Percentiles rank a stretch among this genome's conserved stretches.
These are phyloP conservation scores for Aspergillus tanneri DNA, from an alignment of 2,329 filamentous ascomycete species.

Conservation along the genomic window DNA sequence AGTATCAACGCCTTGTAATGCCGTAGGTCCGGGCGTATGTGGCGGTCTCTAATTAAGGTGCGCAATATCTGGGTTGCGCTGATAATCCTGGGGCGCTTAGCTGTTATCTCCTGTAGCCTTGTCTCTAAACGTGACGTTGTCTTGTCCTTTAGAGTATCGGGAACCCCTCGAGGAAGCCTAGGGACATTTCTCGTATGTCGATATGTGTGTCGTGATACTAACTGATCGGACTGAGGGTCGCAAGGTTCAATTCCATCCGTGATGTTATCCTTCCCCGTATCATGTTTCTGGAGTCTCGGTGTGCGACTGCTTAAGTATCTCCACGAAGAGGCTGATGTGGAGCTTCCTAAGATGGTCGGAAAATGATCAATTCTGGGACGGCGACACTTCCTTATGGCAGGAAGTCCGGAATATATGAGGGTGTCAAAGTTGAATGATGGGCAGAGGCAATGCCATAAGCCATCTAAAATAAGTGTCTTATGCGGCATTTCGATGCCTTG, in stretches of 20 bases:
- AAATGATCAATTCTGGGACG: slow-evolving; percentile 6
- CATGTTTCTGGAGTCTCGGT: background rate
- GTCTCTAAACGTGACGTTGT: slow-evolving; percentile 29
- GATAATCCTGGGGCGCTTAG: slow-evolving; percentile 25
- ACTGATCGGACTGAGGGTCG: background rate
- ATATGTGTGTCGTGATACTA: background rate
- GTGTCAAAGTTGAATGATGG: slow-evolving; percentile 32
- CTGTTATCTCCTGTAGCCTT: slow-evolving; percentile 28
- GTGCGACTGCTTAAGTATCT: slow-evolving; percentile 22
- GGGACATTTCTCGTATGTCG: background rate
- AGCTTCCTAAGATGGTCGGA: slow-evolving; percentile 2
- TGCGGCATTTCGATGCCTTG: slow-evolving; percentile 34
- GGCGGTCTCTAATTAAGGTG: slow-evolving; percentile 40
- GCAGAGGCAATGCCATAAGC: slow-evolving; percentile 44
- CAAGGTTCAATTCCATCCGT: background rate
- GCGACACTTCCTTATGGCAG: slow-evolving; percentile 14
- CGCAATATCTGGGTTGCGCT: slow-evolving; percentile 34
- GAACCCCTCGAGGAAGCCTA: slow-evolving; percentile 15
- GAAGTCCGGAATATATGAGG: slow-evolving; percentile 17
- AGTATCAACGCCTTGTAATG: slow-evolving; percentile 73
- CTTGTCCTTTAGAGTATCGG: slow-evolving; percentile 16
- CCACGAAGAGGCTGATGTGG: slow-evolving; percentile 16
- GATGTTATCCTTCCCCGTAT: background rate
- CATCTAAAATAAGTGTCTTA: slow-evolving; percentile 35
- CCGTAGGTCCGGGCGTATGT: slow-evolving; percentile 35